Base-by-base conservation (phyloP, 1,139 yeast species). In the Hyphopichia burtonii region DNA sequence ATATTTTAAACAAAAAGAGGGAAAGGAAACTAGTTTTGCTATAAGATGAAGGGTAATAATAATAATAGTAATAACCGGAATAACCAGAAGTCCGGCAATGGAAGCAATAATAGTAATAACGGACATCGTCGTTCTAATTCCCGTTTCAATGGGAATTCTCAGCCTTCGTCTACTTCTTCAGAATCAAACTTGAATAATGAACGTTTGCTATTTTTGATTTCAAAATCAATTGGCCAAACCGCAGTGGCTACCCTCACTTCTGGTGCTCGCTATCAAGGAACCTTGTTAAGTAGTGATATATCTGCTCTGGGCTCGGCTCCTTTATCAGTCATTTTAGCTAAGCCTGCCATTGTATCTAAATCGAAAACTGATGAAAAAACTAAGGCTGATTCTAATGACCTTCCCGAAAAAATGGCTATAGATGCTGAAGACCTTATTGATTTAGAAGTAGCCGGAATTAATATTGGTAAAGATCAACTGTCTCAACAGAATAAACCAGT, bases 381-480 rank as follows among this genome's bases (percentile, higher is more conserved):
- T 39, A 59, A 63, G 43, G 52, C 54, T n/a, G 70, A 62, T 36
- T 64, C 61, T 12, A 64, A 44, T 39, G 54, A 48, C 4, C 55
- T 70, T 19, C 74, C 76, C 8, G 76, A 74, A 18, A 71, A 71
- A 34, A 56, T 85, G 49, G 64, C 81, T 33, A 70, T 85, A 47
- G 66, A 71, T 45, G 74, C 82, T 10, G 77, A 78, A 43, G 91
- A 86, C 49, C 71, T 87, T 49, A 75, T 82, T 44, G 89, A 83
- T 58, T 57, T 86, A 42, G 82, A 76, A 50, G 63, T 80, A 31
- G 58, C 61, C 36, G 67, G 68, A 40, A 66, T 80, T 20, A 74
- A 76, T 50, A 54, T 76, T 23, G 22, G 18, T 17, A 31, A 31
- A 18, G 34, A 31, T 5, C 34, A 31, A 41, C 14, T 8, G 8